Evolutionary conservation across 2,329 filamentous ascomycete genomes (phyloP), one percentile per base, ranked within the genome.

Genomic region (Gyromitra esculenta): DNA sequence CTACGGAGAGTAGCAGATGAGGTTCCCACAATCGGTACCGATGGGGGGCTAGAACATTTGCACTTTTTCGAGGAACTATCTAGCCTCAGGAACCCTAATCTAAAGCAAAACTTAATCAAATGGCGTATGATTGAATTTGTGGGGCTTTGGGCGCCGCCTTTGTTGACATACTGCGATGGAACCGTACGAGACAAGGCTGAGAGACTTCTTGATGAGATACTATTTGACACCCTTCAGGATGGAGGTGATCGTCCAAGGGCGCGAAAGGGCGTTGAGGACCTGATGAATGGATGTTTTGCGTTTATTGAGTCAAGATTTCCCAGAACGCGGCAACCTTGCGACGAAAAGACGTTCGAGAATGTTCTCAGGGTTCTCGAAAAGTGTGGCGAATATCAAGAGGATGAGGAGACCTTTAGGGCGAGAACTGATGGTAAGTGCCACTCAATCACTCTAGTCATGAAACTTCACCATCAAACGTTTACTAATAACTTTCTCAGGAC

Each of bases 151-250:
- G 86, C 84, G 2, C 87, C 87, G 7, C 83, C 84, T 0, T 81
- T 89, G 13, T 84, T 89, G 25, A 84, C 86, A n/a, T 86, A 87
- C 77, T 84, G 83, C 6, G 86, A 88, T 56, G 82, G 81, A 39
- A 77, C 80, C 2, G 85, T 88, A 31, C 84, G 87, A 43, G 81
- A 82, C 43, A 83, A 82, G 56, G 86, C 87, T 0, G 81, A 85
- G 60, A 83, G 84, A 11, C 80, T 86, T 64, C 77, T 87, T 48
- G 83, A 83, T 43, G 80, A 82, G 21, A 81, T 85, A 31, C 77
- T 87, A 18, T 86, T 87, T 77, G 81, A 80, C 56, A 79, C 80
- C 50, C 77, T 80, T 72, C 75, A 76, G 45, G 56, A 80, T 41
- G 73, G 82, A 81, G 54, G 82, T 83, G 56, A 76, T 79, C 43